Base-by-base conservation (phyloP, 2,329 filamentous ascomycete species). In the Volutella citrinella region DNA sequence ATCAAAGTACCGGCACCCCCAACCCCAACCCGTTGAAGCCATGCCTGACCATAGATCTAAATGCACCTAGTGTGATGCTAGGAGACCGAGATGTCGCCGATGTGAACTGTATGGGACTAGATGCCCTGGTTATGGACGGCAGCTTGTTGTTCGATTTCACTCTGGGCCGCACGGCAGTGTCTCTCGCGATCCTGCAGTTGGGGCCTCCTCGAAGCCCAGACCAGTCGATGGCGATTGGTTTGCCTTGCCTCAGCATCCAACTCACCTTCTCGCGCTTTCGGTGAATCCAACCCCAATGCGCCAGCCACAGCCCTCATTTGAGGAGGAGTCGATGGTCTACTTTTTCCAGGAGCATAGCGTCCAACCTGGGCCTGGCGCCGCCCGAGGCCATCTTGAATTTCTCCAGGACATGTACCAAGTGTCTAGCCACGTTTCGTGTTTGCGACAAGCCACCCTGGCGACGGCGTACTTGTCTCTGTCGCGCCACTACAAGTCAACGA, bases 291-390 rank as follows among this genome's bases (percentile, higher is more conserved):
- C 24, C 28, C 33, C 32, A 17, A 19, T 19, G 19, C 42, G 19
- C n/a, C 42, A 45, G 27, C 42, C 42, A 19, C 38, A 45, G 27
- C 42, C 42, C 13, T 45, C 42, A 10, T 45, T 45, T 18, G 42
- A 45, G 16, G 42, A 45, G 11, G 42, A 45, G 15, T 32, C 42
- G 9, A 16, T 45, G 10, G 15, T 28, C 8, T 45, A 25, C 32
- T 45, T 45, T 18, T 17, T 45, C 6, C 28, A 38, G 5, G 42
- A 45, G 17, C 42, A 45, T 16, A 30, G 37, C 15, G 28, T 45
- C 15, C 12, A 21, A 10, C 42, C 42, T 10, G 37, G 24, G 3
- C 26, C 42, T 2, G 42, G 32, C 3, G 38, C 38, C 16, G n/a
- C 38, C 11, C 21, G 26, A 4, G 42, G 42, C 3, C 37, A 45